These are phyloP conservation scores for Lagenaria siceraria DNA, from an alignment of 306 rosid species.

Conservation along the genomic window DNA sequence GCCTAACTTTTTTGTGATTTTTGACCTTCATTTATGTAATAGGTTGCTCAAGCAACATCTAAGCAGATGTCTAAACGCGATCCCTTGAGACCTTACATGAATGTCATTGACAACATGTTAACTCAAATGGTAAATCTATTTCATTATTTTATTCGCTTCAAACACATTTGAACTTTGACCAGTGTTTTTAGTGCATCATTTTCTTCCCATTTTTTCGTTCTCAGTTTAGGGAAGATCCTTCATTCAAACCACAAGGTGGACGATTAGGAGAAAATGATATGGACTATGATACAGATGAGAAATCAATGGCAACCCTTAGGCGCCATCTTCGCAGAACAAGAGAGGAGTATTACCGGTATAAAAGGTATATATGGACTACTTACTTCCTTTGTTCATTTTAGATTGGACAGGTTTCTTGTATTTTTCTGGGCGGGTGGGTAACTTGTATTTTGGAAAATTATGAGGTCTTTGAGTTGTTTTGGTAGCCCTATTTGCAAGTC, in stretches of 20 bases:
- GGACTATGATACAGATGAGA: conserved; percentile 97
- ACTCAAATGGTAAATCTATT: conserved; percentile 54
- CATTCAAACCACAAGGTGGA: conserved; percentile 96
- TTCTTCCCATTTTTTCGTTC: conserved; percentile 13
- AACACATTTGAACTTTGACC: not conserved
- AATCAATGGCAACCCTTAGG: conserved; percentile 94
- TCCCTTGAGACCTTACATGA: conserved; percentile 85
- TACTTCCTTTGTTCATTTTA: not conserved
- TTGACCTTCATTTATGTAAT: not conserved
- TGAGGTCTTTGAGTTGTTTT: not conserved
- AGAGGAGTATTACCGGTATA: conserved; percentile 84
- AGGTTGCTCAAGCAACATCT: conserved; percentile 98
- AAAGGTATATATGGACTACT: conserved; percentile 47
- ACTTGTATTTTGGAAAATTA: not conserved
- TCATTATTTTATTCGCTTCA: conserved; percentile 6
- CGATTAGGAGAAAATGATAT: conserved; percentile 77
- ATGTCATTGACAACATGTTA: conserved; percentile 66
- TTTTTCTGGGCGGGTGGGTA: not conserved
- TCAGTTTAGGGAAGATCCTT: conserved; percentile 86
- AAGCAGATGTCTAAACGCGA: conserved; percentile 91
- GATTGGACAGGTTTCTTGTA: not conserved
- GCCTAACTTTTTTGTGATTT: not conserved
- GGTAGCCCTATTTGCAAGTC: not conserved
- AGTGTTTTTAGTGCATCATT: conserved; percentile 13
- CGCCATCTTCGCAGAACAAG: conserved; percentile 86